Evolutionary conservation across 2,329 filamentous ascomycete genomes (phyloP).

Genomic region (Penicillium olsonii): DNA sequence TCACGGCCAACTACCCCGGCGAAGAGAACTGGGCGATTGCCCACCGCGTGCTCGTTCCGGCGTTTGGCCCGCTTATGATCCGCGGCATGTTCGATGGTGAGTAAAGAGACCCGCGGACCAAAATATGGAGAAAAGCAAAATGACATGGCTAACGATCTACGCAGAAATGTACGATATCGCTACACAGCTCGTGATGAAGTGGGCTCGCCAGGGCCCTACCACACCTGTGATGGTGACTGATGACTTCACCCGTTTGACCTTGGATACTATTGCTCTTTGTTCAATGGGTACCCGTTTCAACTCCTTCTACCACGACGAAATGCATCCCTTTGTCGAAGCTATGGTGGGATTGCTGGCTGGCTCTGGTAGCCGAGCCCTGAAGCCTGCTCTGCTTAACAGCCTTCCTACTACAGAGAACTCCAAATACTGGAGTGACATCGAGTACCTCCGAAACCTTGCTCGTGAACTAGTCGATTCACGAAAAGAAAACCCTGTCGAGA

Average conservation of each 20-base stretch:
- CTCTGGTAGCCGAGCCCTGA: conserved; percentile 53
- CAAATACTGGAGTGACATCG: conserved; percentile 34
- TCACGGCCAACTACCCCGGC: conserved; percentile 55
- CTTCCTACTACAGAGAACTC: conserved; percentile 43
- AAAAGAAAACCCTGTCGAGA: conserved; percentile 55
- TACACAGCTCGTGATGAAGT: conserved; percentile 43
- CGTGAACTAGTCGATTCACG: conserved; percentile 63
- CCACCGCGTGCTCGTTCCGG: conserved; percentile 49
- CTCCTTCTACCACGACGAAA: conserved; percentile 67
- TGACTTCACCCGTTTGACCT: conserved; percentile 71
- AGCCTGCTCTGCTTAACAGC: conserved; percentile 49
- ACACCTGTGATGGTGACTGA: conserved; percentile 62
- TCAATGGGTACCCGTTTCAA: conserved; percentile 75
- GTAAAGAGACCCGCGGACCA: not conserved
- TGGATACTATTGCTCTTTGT: conserved; percentile 72
- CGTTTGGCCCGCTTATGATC: conserved; percentile 50
- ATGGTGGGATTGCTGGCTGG: conserved; percentile 67
- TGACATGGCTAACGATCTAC: not conserved
- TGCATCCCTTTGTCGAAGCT: conserved; percentile 69
- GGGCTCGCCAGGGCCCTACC: conserved; percentile 53
- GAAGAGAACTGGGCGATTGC: conserved; percentile 67
- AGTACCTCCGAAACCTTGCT: conserved; percentile 56
- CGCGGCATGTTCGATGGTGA: conserved; percentile 45
- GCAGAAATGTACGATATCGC: conserved; percentile 44
- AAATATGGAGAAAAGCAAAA: not conserved